These are phyloP conservation scores for Clavispora santaluciae DNA, from an alignment of 805 yeast species.

Conservation along the genomic window DNA sequence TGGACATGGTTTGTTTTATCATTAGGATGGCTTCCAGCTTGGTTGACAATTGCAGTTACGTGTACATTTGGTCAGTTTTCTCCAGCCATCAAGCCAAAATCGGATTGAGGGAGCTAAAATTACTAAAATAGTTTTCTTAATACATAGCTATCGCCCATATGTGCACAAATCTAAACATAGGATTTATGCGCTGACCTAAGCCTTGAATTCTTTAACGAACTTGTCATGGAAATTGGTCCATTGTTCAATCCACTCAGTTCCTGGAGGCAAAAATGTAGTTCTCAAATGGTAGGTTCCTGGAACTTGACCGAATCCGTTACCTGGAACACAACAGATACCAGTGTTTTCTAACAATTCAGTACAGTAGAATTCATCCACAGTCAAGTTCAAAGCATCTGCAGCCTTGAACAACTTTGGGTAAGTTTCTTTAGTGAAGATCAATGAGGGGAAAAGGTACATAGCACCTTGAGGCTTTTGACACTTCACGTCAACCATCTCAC, in stretches of 20 bases:
- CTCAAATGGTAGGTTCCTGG: slow-evolving; percentile 88
- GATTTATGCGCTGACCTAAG: no score
- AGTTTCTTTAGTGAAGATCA: slow-evolving; percentile 47
- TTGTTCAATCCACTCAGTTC: slow-evolving; percentile 75
- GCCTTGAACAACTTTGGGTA: slow-evolving; percentile 53
- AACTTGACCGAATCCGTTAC: slow-evolving; percentile 93
- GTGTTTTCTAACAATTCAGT: slow-evolving; percentile 75
- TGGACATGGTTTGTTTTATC: slow-evolving; percentile 82
- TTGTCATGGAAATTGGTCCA: slow-evolving; percentile 77
- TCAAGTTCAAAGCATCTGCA: slow-evolving; percentile 52
- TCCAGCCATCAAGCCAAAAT: slow-evolving; percentile 3
- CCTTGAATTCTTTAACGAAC: slow-evolving; percentile 55
- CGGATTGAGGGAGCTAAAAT: background rate
- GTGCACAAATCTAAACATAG: no score
- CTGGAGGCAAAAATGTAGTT: slow-evolving; percentile 96
- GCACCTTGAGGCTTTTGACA: slow-evolving; percentile 96
- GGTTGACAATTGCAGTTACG: slow-evolving; percentile 45
- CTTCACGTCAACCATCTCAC: slow-evolving; percentile 69
- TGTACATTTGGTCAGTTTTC: slow-evolving; percentile 27
- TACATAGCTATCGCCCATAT: background rate
- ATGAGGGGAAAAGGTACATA: slow-evolving; percentile 89
- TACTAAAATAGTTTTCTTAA: background rate
- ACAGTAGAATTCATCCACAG: slow-evolving; percentile 88
- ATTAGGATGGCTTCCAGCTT: slow-evolving; percentile 78
- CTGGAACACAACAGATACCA: slow-evolving; percentile 97